Percentiles rank a stretch among this genome's conserved stretches.
Conservation (phyloP, 2,329 filamentous ascomycete species). For the Microdochium trichocladiopsis region DNA sequence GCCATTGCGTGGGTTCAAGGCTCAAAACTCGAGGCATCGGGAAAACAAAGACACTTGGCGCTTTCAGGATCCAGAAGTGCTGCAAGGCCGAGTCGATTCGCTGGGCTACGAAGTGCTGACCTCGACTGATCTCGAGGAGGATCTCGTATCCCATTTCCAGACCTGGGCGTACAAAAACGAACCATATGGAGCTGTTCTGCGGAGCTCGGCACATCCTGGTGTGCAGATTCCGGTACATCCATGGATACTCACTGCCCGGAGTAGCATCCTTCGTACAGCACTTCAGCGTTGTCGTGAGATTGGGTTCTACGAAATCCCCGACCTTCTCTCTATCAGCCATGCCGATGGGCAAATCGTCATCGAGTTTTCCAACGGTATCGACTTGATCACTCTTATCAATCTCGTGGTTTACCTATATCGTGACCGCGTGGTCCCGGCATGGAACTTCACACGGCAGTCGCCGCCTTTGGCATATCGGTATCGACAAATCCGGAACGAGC, state of each 20-base stretch:
- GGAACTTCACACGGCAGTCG: slow-evolving; percentile 69
- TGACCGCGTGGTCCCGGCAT: slow-evolving; percentile 74
- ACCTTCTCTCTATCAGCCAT: slow-evolving; percentile 51
- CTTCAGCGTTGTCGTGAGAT: slow-evolving; percentile 50
- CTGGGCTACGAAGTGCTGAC: slow-evolving; percentile 48
- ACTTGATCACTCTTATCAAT: slow-evolving; percentile 74
- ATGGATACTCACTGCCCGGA: slow-evolving; percentile 73
- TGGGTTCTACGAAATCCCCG: slow-evolving; percentile 49
- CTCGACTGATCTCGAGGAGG: slow-evolving; percentile 59
- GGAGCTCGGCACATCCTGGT: slow-evolving; percentile 57
- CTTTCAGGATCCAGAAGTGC: slow-evolving; percentile 29
- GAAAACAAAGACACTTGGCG: slow-evolving; percentile 32
- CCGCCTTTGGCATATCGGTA: slow-evolving; percentile 64
- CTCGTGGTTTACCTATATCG: slow-evolving; percentile 74
- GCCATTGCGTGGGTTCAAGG: slow-evolving; percentile 55
- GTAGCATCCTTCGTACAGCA: slow-evolving; percentile 56
- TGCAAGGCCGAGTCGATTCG: slow-evolving; percentile 46
- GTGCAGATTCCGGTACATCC: slow-evolving; percentile 73
- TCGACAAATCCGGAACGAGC: slow-evolving; percentile 70
- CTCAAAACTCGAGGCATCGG: slow-evolving; percentile 27
- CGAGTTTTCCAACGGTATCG: slow-evolving; percentile 58
- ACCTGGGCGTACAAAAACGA: slow-evolving; percentile 29
- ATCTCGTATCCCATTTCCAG: slow-evolving; percentile 45
- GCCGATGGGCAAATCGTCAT: slow-evolving; percentile 44
- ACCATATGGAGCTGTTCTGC: slow-evolving; percentile 36